Percentiles rank a stretch among this genome's conserved stretches.
These are phyloP conservation scores for Setaria italica DNA, from an alignment of 202 grass and related monocot genomes.

Conservation along the genomic window DNA sequence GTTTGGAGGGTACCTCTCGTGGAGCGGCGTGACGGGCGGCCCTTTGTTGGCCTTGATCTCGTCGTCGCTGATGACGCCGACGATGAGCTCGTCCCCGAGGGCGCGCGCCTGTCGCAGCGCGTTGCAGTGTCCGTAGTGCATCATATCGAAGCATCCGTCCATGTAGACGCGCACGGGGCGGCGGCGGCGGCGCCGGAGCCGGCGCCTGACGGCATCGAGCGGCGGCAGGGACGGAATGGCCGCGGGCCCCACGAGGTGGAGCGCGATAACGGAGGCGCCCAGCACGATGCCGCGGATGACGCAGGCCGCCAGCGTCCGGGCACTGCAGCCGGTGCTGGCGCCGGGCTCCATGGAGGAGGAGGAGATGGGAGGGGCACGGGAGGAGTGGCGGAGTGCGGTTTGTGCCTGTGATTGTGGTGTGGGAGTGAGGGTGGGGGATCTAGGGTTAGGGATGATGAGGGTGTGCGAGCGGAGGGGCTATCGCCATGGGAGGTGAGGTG, in stretches of 20 bases:
- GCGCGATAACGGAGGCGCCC: conserved; percentile 49
- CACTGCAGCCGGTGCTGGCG: conserved; percentile 36
- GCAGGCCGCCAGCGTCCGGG: conserved; percentile 56
- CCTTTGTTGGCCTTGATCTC: conserved; percentile 96
- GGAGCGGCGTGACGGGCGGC: conserved; percentile 81
- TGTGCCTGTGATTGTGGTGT: not conserved
- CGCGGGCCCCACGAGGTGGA: conserved; percentile 44
- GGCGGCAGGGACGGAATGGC: conserved; percentile 32
- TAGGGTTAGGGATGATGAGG: conserved; percentile 34
- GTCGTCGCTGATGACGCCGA: conserved; percentile 86
- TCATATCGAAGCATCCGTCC: conserved; percentile 97
- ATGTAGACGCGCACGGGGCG: conserved; percentile 80
- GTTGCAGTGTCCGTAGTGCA: conserved; percentile 95
- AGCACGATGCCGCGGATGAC: conserved; percentile 66
- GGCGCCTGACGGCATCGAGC: conserved; percentile 23
- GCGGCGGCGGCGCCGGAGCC: conserved; percentile 42
- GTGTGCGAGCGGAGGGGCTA: not conserved
- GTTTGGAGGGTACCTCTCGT: conserved; percentile 60
- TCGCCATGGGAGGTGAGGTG: conserved; percentile 33
- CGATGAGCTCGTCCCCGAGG: conserved; percentile 87
- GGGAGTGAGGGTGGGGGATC: not conserved
- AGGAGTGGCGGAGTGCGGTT: not conserved
- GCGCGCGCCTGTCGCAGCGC: conserved; percentile 86
- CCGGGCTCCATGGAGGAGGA: conserved; percentile 18
- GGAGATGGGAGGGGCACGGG: not conserved